A percentile compares a stretch with the other conserved stretches of the same genome.
Evolutionary conservation across 169 alveolate genomes (phyloP).

Genomic region (Eimeria brunetti): DNA sequence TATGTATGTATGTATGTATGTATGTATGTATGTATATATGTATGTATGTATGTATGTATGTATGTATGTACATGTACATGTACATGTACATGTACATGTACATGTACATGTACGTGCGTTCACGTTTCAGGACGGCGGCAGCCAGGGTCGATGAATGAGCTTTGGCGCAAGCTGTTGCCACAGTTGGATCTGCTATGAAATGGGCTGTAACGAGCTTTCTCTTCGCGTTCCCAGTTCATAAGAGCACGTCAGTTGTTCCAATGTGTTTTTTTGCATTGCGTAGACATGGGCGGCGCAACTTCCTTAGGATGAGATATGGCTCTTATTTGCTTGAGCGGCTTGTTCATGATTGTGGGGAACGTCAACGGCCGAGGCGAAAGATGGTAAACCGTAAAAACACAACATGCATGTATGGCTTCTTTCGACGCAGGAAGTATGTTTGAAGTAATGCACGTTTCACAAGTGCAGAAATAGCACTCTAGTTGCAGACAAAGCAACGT

Average conservation of each 20-base stretch:
- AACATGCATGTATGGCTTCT: background rate
- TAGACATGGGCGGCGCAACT: background rate
- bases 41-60: too few species aligned
- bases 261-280: too few species aligned
- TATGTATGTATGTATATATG: too few species aligned
- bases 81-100: too few species aligned
- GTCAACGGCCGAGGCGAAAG: background rate
- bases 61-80: too few species aligned
- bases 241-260: background rate
- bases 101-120: too few species aligned
- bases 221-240: background rate
- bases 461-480: background rate
- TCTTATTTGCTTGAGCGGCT: background rate
- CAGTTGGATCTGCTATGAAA: background rate
- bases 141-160: background rate
- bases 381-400: too few species aligned
- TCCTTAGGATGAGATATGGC: background rate
- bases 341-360: background rate
- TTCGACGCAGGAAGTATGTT: background rate
- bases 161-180: background rate
- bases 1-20: too few species aligned
- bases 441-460: background rate
- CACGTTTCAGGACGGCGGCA: background rate
- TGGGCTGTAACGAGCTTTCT: background rate
- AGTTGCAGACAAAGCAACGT: background rate